Percentiles rank a stretch among this genome's conserved stretches.
Evolutionary conservation across 495 filamentous ascomycete species (phyloP).

Genomic region (Talaromyces proteolyticus): DNA sequence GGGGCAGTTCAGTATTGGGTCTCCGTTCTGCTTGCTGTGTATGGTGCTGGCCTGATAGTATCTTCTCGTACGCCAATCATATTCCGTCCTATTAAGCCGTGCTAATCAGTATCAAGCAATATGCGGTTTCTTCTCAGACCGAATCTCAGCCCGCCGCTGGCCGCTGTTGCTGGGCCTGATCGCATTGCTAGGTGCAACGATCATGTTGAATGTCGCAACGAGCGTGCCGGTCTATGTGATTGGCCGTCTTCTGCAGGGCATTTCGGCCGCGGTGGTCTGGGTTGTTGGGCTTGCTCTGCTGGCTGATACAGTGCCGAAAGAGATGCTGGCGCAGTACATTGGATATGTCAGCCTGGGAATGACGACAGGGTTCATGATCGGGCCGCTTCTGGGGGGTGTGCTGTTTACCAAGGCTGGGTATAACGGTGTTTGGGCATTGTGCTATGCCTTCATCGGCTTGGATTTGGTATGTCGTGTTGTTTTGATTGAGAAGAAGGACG

Average conservation of each 20-base stretch:
- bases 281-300: constrained; percentile 56
- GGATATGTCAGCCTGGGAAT: constrained; percentile 31
- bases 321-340: constrained; percentile 51
- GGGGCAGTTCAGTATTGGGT: constrained; percentile 8
- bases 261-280: constrained; percentile 57
- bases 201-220: constrained; percentile 48
- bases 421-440: constrained; percentile 54
- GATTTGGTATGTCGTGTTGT: constrained; percentile 60
- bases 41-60: constrained; percentile 4
- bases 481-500: constrained; percentile 56
- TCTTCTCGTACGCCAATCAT: constrained; percentile 6
- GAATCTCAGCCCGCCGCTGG: constrained; percentile 31
- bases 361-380: constrained; percentile 26
- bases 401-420: constrained; percentile 55
- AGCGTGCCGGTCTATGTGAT: constrained; percentile 45
- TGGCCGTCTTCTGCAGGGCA: constrained; percentile 56
- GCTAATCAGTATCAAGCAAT: constrained; percentile 1
- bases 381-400: constrained; percentile 56
- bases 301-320: constrained; percentile 52
- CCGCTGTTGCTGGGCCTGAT: constrained; percentile 56
- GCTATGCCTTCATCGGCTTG: constrained; percentile 47
- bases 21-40: constrained; percentile 6
- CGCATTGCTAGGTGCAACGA: constrained; percentile 49
- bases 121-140: constrained; percentile 9
- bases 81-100: not conserved